Base-by-base conservation (phyloP, 1,284 basidiomycete genomes). In the Trametes sp. region DNA sequence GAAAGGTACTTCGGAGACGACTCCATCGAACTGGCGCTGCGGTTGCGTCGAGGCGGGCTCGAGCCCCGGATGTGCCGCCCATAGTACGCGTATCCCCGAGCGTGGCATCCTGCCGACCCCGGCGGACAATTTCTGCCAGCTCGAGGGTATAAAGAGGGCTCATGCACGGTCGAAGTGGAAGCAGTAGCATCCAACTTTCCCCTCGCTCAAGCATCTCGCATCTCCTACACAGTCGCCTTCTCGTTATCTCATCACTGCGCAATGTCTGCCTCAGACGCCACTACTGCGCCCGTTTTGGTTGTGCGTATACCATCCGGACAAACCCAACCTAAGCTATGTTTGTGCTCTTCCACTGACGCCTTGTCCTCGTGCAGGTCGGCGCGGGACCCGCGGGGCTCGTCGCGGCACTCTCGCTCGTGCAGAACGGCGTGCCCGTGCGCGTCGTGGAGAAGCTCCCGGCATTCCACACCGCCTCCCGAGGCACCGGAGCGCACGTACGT, bases 401-500 rank as follows among this genome's bases (percentile, higher is more conserved):
- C 4, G 55, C 63, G 2, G 74, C 73, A 14, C 66, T 75, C 14
- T 61, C 64, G 4, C 63, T 75, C n/a, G 60, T 53, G 10, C 59
- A 73, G 59, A 67, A 73, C 51, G 69, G 69, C 29, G 59, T 74
- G 0, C 63, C 74, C 2, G 73, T 80, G 10, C 78, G 78, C 21
- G 72, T 80, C 35, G 72, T 81, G 21, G 73, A 79, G 23, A 80
- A 76, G 54, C 71, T 69, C 13, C 54, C 38, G 2, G 62, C 66
- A 0, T 63, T 70, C 31, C 63, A 61, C 41, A 41, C 66, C n/a
- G 69, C 71, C 3, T 72, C 75, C 24, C 74, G 78, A 2, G 74
- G 72, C 4, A 48, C 59, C 23, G 77, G 70, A 0, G 35, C 76
- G 7, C 71, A 70, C 66, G 78, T 76, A 23, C 14, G 52, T 10